Base-by-base conservation (phyloP, 2,329 filamentous ascomycete genomes). In the Xylariaceae sp. region DNA sequence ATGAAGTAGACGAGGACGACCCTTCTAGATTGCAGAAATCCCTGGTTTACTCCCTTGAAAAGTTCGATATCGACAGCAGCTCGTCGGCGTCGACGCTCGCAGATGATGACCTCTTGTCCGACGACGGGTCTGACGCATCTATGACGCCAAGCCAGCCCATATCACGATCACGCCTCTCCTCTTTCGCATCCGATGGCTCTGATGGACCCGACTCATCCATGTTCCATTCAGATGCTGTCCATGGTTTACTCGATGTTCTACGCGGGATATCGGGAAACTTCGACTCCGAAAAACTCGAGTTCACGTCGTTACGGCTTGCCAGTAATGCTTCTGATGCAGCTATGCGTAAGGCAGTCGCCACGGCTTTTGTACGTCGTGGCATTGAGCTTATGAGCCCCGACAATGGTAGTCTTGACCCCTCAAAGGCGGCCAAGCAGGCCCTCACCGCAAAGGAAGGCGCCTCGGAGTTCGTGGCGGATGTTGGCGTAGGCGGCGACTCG, bases 281-380 rank as follows among this genome's bases (percentile, higher is more conserved):
- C 49, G 90, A 95, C 56, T 74, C 73, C 2, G 78, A 80, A 37
- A 89, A 91, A 61, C 78, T 97, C 26, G 93, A 98, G 62, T 86
- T 98, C 48, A 95, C 90, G 71, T 87, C 89, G 35, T 74, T 97
- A n/a, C 85, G 91, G 9, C 87, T 98, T 63, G 85, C 84, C 41
- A 88, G 87, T 56, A 89, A 97, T 57, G 93, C 93, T 2, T 90
- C 89, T 1, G 91, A 95, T 57, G 78, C 84, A 50, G 86, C 93
- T 63, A 87, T 97, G 57, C 87, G 91, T 34, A 83, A 85, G 26
- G 89, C 93, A 13, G 83, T 97, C 18, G 88, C 88, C 2, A 80
- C 84, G 2, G 87, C 90, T 1, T 91, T 97, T 60, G 85, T 88
- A 55, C 88, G 87, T 56, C 84, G 86, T 43, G 85, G 90, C 34